Evolutionary conservation across 2,329 filamentous ascomycete genomes (phyloP).

Genomic region (Paecilomyces niveus): DNA sequence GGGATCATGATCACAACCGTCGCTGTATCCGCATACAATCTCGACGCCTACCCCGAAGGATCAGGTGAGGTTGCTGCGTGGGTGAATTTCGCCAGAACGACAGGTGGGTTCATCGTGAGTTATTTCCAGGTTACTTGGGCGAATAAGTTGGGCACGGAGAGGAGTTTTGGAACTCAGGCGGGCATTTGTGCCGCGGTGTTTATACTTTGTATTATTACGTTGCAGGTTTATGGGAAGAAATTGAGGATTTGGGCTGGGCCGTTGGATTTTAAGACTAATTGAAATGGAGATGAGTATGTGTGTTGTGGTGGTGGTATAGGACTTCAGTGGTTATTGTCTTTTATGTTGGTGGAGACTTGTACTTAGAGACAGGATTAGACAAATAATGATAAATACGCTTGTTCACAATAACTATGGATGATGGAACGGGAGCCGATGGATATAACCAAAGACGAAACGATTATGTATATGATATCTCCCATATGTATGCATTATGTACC

Average conservation of each 20-base stretch:
- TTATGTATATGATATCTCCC: background rate
- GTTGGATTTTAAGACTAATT: slow-evolving; percentile 23
- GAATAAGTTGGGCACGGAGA: slow-evolving; percentile 34
- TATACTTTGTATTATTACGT: slow-evolving; percentile 22
- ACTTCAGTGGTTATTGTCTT: background rate
- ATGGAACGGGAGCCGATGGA: background rate
- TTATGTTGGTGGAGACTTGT: background rate
- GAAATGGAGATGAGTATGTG: background rate
- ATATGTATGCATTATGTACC: background rate
- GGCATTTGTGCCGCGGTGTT: slow-evolving; percentile 34
- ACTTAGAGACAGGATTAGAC: background rate
- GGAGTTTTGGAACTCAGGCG: slow-evolving; percentile 43
- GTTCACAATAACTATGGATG: background rate
- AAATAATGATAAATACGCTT: background rate
- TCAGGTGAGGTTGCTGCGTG: slow-evolving; percentile 49
- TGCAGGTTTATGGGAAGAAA: slow-evolving; percentile 33
- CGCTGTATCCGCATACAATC: slow-evolving; percentile 45
- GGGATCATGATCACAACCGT: slow-evolving; percentile 51
- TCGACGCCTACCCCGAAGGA: slow-evolving; percentile 50
- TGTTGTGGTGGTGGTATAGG: background rate
- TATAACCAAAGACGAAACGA: background rate
- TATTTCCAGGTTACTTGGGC: slow-evolving; percentile 51
- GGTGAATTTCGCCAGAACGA: slow-evolving; percentile 44
- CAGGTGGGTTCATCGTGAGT: slow-evolving; percentile 46
- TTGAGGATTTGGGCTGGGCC: slow-evolving; percentile 30